Evolutionary conservation across 495 filamentous ascomycete species (phyloP).

Genomic region (Terfezia claveryi): DNA sequence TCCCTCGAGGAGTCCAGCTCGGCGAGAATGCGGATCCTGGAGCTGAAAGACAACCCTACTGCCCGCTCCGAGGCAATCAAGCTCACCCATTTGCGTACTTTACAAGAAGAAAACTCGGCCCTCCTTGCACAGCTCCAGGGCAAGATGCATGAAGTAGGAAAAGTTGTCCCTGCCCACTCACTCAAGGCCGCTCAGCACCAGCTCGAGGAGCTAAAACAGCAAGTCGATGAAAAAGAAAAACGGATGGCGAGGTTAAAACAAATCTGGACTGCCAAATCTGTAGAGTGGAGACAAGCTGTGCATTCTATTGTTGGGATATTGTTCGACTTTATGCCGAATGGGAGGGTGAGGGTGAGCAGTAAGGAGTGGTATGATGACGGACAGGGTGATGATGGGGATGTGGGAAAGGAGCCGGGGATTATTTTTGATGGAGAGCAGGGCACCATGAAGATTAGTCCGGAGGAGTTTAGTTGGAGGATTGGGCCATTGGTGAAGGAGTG

Average conservation of each 20-base stretch:
- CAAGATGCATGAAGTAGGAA: conserved; percentile 14
- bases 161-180: conserved; percentile 46
- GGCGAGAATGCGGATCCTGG: conserved; percentile 51
- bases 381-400: conserved; percentile 18
- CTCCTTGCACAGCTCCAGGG: conserved; percentile 55
- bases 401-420: conserved; percentile 59
- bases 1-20: conserved; percentile 41
- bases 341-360: conserved; percentile 65
- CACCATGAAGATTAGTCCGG: not conserved
- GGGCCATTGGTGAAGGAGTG: not conserved
- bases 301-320: conserved; percentile 77
- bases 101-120: conserved; percentile 66
- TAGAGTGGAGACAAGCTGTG: conserved; percentile 85
- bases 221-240: conserved; percentile 67
- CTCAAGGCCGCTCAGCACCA: conserved; percentile 52
- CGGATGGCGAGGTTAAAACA: conserved; percentile 63
- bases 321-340: conserved; percentile 78
- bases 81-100: conserved; percentile 45
- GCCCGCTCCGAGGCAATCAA: conserved; percentile 64
- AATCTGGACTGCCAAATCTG: conserved; percentile 68
- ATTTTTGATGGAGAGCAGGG: conserved; percentile 86
- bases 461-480: not conserved
- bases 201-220: conserved; percentile 44
- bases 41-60: conserved; percentile 76
- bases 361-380: conserved; percentile 50